phyloP scores from a whole-genome alignment of 495 filamentous ascomycete genomes.

The Annulohypoxylon bovei region DNA sequence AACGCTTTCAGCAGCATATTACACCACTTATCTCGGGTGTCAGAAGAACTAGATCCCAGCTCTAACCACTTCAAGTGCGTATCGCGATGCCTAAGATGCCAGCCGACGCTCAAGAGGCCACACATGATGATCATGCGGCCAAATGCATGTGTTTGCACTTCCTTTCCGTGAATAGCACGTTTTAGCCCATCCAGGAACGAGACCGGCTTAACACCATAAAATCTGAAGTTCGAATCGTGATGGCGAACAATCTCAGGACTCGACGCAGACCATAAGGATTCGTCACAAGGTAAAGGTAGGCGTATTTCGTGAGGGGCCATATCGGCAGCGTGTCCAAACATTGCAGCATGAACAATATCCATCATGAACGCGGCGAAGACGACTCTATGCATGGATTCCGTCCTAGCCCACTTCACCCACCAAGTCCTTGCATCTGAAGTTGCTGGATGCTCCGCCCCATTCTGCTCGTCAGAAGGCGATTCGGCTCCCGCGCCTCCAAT shows the following conservation, averaged over 20 bases:
- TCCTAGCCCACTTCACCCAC: slow-evolving; percentile 96
- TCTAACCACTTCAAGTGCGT: slow-evolving; percentile 88
- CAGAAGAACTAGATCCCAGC: slow-evolving; percentile 71
- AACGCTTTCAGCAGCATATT: slow-evolving; percentile 85
- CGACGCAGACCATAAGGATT: slow-evolving; percentile 91
- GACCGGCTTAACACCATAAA: slow-evolving; percentile 83
- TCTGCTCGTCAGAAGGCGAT: slow-evolving; percentile 80
- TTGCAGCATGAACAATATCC: slow-evolving; percentile 93
- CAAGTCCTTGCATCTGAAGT: slow-evolving; percentile 76
- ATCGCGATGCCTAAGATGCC: slow-evolving; percentile 96
- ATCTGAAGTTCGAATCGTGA: slow-evolving; percentile 81
- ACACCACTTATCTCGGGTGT: slow-evolving; percentile 89
- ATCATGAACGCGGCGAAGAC: slow-evolving; percentile 96
- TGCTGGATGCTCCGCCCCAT: slow-evolving; percentile 57
- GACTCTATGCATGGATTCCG: slow-evolving; percentile 88
- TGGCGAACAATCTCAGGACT: slow-evolving; percentile 85
- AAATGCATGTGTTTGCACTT: slow-evolving; percentile 90
- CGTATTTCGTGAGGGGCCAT: slow-evolving; percentile 97
- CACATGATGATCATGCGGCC: slow-evolving; percentile 96
- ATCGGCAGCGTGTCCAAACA: slow-evolving; percentile 96
- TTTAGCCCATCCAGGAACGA: slow-evolving; percentile 93
- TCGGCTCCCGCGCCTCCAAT: slow-evolving; percentile 90
- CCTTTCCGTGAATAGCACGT: slow-evolving; percentile 85
- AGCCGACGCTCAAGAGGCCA: slow-evolving; percentile 89
- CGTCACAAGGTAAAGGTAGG: slow-evolving; percentile 93